Conservation (phyloP, 352 stramenopile species). For the Pythium phragmiticola region DNA sequence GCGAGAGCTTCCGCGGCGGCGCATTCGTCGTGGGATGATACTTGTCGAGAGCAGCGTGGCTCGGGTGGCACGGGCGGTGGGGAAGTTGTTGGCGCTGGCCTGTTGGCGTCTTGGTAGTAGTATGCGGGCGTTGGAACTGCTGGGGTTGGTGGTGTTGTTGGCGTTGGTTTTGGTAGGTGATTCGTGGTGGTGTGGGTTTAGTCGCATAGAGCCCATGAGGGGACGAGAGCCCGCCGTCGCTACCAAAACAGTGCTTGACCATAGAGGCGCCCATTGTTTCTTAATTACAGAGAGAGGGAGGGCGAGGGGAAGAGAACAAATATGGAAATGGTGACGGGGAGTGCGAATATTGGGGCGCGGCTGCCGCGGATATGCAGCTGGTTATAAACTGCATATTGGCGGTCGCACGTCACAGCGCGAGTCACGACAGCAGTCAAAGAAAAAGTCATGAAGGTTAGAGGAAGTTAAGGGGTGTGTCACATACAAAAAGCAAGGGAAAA, state of each 20-base stretch:
- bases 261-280: slow-evolving; percentile 36
- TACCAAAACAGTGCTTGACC: slow-evolving; percentile 36
- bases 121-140: not conserved
- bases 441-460: slow-evolving; percentile 5
- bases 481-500: slow-evolving; percentile 16
- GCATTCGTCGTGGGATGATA: slow-evolving; percentile 8
- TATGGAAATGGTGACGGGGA: not conserved
- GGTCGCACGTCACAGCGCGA: slow-evolving; percentile 18
- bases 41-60: slow-evolving; percentile 9
- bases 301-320: not conserved
- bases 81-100: slow-evolving; percentile 6
- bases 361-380: not conserved
- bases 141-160: slow-evolving; percentile 11
- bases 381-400: slow-evolving; percentile 1
- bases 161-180: not conserved
- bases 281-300: not conserved
- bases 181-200: not conserved
- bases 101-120: slow-evolving; percentile 5
- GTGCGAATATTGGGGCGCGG: not conserved
- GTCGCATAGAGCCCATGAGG: not conserved
- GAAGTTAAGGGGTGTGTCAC: slow-evolving; percentile 13
- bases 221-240: slow-evolving; percentile 9
- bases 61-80: slow-evolving; percentile 11
- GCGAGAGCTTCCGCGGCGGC: slow-evolving; percentile 12
- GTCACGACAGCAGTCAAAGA: slow-evolving; percentile 3